These are phyloP conservation scores for Vitis amurensis DNA, from an alignment of 164 flowering plant genomes.

Conservation along the genomic window DNA sequence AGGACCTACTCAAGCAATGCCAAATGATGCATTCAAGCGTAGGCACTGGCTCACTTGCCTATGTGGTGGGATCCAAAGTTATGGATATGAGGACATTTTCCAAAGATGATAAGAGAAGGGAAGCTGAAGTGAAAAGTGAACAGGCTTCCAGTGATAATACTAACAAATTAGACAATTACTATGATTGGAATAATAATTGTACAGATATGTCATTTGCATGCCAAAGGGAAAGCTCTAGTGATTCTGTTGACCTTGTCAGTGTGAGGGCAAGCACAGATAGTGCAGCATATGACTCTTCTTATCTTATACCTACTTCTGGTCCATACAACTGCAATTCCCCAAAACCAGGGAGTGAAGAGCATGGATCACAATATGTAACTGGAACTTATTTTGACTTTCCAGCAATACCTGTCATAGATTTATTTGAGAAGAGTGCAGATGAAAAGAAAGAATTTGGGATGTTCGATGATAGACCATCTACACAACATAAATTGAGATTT, in stretches of 20 bases:
- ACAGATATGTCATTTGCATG: constrained; percentile 36
- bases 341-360: constrained; percentile 28
- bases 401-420: constrained; percentile 67
- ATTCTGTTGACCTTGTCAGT: constrained; percentile 54
- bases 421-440: constrained; percentile 48
- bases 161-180: constrained; percentile 24
- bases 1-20: constrained; percentile 70
- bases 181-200: constrained; percentile 34
- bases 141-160: constrained; percentile 37
- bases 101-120: constrained; percentile 40
- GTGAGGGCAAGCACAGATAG: constrained; percentile 54
- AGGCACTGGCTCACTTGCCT: constrained; percentile 87
- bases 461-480: constrained; percentile 28
- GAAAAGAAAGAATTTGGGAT: constrained; percentile 24
- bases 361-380: constrained; percentile 27
- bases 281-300: constrained; percentile 50
- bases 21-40: constrained; percentile 81
- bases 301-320: constrained; percentile 32
- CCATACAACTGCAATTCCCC: constrained; percentile 32
- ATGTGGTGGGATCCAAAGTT: constrained; percentile 83
- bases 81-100: constrained; percentile 77
- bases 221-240: constrained; percentile 50
- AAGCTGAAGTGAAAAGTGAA: constrained; percentile 36
- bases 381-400: constrained; percentile 68
- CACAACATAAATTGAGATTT: constrained; percentile 31